Conservation (phyloP, 2,329 filamentous ascomycete genomes). For the Pestalotiopsis fici region DNA sequence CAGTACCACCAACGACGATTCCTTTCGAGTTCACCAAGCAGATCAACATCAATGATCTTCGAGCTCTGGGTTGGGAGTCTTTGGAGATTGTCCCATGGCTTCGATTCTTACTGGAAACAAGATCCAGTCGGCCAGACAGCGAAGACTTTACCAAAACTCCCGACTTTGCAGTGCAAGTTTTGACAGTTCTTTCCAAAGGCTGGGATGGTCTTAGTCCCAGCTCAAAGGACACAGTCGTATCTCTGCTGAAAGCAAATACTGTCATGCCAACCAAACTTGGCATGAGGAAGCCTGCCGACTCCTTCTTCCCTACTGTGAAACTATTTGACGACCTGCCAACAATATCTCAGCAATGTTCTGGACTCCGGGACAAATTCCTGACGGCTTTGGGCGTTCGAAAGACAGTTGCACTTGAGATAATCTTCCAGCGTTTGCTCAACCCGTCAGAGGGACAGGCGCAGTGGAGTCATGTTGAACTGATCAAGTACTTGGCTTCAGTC, state of each 20-base stretch:
- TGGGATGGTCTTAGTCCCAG: conserved; percentile 78
- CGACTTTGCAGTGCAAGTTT: conserved; percentile 74
- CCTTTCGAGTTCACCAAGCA: conserved; percentile 80
- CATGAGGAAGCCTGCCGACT: conserved; percentile 81
- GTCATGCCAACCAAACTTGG: conserved; percentile 89
- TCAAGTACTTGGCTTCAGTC: conserved; percentile 92
- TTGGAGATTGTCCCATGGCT: conserved; percentile 87
- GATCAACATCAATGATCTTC: conserved; percentile 67
- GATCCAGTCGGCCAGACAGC: conserved; percentile 58
- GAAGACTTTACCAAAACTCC: conserved; percentile 72
- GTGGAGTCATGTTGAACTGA: conserved; percentile 93
- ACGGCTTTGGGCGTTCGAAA: conserved; percentile 85
- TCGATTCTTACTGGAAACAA: conserved; percentile 72
- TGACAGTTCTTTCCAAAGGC: conserved; percentile 81
- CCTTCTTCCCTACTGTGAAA: conserved; percentile 92
- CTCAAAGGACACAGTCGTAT: conserved; percentile 66
- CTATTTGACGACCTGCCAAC: conserved; percentile 92
- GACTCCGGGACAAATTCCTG: conserved; percentile 90
- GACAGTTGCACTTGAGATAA: conserved; percentile 90
- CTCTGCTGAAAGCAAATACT: conserved; percentile 66
- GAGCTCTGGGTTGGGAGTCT: conserved; percentile 83
- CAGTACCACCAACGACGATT: conserved; percentile 78
- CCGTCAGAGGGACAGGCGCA: conserved; percentile 55
- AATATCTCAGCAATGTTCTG: conserved; percentile 67
- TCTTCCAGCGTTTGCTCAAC: conserved; percentile 82